A percentile compares a stretch with the other conserved stretches of the same genome.
Conservation (phyloP, 768 basidiomycete genomes). For the Hygrocybe punicea region DNA sequence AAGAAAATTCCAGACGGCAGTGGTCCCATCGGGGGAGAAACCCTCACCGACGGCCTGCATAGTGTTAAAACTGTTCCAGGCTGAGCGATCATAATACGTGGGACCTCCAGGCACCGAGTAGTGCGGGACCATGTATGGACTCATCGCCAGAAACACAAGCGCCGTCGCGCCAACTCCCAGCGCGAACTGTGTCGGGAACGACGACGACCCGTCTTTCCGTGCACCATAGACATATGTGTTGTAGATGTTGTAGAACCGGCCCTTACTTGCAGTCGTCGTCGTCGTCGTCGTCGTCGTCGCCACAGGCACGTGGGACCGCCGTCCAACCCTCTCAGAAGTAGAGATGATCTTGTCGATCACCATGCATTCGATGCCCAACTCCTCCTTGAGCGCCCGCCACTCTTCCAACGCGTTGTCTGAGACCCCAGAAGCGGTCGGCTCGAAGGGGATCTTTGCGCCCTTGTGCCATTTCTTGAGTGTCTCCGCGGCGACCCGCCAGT, state of each 20-base stretch:
- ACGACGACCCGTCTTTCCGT: conserved; percentile 38
- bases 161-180: conserved; percentile 64
- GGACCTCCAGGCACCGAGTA: conserved; percentile 60
- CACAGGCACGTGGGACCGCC: not conserved
- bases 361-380: conserved; percentile 71
- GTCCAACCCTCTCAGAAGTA: conserved; percentile 27
- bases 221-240: conserved; percentile 62
- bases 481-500: conserved; percentile 53
- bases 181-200: conserved; percentile 44
- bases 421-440: conserved; percentile 49
- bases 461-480: conserved; percentile 69
- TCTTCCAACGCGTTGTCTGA: conserved; percentile 67
- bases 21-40: conserved; percentile 55
- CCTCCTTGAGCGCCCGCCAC: conserved; percentile 76
- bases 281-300: not conserved
- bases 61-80: conserved; percentile 76
- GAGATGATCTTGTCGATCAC: conserved; percentile 74
- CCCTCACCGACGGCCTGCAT: conserved; percentile 71
- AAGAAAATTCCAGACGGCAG: conserved; percentile 65
- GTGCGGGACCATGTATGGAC: conserved; percentile 58
- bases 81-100: conserved; percentile 71
- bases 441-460: conserved; percentile 49
- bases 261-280: conserved; percentile 28
- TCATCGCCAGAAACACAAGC: conserved; percentile 56
- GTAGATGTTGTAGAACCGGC: conserved; percentile 81